phyloP scores from a whole-genome alignment of 768 basidiomycete species.

The Phanerochaete carnosa region DNA sequence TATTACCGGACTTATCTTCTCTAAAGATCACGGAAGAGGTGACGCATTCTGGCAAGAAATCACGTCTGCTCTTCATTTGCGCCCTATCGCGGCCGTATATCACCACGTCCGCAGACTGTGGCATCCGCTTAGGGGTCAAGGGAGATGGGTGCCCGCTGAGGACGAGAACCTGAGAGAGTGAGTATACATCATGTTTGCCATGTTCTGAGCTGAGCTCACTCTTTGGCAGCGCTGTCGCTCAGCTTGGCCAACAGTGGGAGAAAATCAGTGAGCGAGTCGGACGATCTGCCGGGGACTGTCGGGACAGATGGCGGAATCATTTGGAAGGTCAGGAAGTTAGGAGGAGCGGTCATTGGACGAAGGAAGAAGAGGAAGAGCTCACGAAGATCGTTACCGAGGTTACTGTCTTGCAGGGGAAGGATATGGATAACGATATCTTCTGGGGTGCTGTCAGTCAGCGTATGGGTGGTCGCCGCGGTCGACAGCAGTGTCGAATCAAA shows the following conservation, averaged over 20 bases:
- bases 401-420: slow-evolving; percentile 68
- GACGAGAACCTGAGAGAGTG: slow-evolving; percentile 64
- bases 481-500: slow-evolving; percentile 87
- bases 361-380: slow-evolving; percentile 74
- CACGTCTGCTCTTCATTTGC: slow-evolving; percentile 65
- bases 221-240: slow-evolving; percentile 55
- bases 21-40: slow-evolving; percentile 51
- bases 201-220: not conserved
- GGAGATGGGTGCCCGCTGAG: slow-evolving; percentile 66
- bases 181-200: slow-evolving; percentile 19
- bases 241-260: slow-evolving; percentile 79
- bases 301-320: slow-evolving; percentile 85
- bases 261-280: slow-evolving; percentile 69
- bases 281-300: slow-evolving; percentile 75
- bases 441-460: slow-evolving; percentile 75
- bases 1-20: slow-evolving; percentile 62
- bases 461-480: slow-evolving; percentile 73
- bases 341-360: slow-evolving; percentile 67
- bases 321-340: slow-evolving; percentile 65
- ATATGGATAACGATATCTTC: slow-evolving; percentile 76
- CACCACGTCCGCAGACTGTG: slow-evolving; percentile 70
- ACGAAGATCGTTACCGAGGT: slow-evolving; percentile 73
- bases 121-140: slow-evolving; percentile 69
- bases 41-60: slow-evolving; percentile 81
- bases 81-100: slow-evolving; percentile 82